phyloP scores from a whole-genome alignment of 305 asterid genomes.

The Solanum aculeatissimum region DNA sequence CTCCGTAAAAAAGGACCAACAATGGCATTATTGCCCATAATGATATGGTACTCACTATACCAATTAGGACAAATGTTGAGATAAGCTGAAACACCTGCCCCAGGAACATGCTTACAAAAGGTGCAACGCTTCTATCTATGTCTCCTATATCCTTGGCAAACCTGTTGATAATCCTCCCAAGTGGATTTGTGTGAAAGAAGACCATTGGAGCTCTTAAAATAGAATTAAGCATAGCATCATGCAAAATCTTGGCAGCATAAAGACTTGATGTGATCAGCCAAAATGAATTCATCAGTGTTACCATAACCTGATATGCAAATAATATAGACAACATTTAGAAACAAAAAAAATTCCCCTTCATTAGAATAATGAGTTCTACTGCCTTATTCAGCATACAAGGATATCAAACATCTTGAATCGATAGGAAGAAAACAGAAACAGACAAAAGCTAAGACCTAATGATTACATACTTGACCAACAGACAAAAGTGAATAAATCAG shows the following conservation, averaged over 20 bases:
- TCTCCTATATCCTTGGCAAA: conserved; percentile 93
- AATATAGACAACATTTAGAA: conserved; percentile 3
- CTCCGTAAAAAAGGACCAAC: conserved; percentile 65
- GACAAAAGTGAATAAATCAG: conserved; percentile 62
- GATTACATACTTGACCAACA: conserved; percentile 63
- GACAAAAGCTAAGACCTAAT: conserved; percentile 1
- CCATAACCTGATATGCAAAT: conserved; percentile 52
- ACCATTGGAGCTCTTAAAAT: conserved; percentile 95
- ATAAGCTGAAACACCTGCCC: conserved; percentile 70
- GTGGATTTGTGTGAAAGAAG: conserved; percentile 92
- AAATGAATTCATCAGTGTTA: conserved; percentile 64
- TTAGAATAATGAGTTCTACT: not conserved
- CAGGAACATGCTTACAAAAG: conserved; percentile 66
- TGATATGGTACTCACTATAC: conserved; percentile 89
- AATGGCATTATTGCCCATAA: conserved; percentile 96
- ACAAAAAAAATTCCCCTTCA: not conserved
- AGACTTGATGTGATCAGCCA: conserved; percentile 93
- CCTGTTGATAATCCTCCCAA: conserved; percentile 95
- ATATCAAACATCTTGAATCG: not conserved
- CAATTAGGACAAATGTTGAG: conserved; percentile 87
- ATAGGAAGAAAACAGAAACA: not conserved
- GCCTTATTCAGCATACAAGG: not conserved
- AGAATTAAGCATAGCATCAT: conserved; percentile 67
- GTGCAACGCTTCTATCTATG: conserved; percentile 87
- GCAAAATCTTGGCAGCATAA: conserved; percentile 76